Percentiles rank a stretch among this genome's conserved stretches.
phyloP scores from a whole-genome alignment of 2,329 filamentous ascomycete genomes.

The Canariomyces notabilis region DNA sequence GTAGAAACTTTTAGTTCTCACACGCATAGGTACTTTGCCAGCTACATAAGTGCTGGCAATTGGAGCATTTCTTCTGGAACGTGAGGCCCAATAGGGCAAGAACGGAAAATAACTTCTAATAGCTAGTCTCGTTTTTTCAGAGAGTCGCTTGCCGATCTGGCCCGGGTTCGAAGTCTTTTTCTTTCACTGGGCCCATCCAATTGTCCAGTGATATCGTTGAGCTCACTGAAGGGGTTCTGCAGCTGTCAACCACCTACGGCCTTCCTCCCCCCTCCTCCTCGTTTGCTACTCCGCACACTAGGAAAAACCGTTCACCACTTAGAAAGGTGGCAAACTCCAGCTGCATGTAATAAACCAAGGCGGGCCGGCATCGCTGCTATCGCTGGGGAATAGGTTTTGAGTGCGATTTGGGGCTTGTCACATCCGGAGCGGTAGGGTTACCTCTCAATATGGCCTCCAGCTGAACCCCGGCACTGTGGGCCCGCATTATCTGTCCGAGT shows the following conservation, averaged over 20 bases:
- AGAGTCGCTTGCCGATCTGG: neutral
- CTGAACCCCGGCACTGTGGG: too few species aligned
- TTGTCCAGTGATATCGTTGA: slow-evolving; percentile 11
- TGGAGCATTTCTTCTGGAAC: slow-evolving; percentile 7
- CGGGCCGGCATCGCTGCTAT: neutral
- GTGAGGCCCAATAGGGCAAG: slow-evolving; percentile 12
- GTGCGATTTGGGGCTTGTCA: neutral
- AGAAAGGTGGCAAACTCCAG: neutral
- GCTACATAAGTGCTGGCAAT: neutral
- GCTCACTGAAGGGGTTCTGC: slow-evolving; percentile 2
- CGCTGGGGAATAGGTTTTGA: neutral
- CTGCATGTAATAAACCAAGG: slow-evolving; percentile 11
- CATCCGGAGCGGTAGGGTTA: neutral
- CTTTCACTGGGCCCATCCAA: neutral
- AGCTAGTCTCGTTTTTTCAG: neutral
- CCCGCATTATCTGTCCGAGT: slow-evolving; percentile 3
- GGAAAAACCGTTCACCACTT: neutral
- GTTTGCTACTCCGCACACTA: slow-evolving; percentile 3
- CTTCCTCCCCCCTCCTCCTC: slow-evolving; percentile 16
- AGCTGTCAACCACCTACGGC: slow-evolving; percentile 16
- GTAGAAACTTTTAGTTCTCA: neutral
- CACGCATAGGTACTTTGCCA: neutral
- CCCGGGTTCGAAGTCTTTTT: slow-evolving; percentile 6
- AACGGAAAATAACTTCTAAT: slow-evolving; percentile 4
- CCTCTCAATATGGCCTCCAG: neutral